Base-by-base conservation (phyloP, 805 yeast species). In the Teunomyces aglyptinius region DNA sequence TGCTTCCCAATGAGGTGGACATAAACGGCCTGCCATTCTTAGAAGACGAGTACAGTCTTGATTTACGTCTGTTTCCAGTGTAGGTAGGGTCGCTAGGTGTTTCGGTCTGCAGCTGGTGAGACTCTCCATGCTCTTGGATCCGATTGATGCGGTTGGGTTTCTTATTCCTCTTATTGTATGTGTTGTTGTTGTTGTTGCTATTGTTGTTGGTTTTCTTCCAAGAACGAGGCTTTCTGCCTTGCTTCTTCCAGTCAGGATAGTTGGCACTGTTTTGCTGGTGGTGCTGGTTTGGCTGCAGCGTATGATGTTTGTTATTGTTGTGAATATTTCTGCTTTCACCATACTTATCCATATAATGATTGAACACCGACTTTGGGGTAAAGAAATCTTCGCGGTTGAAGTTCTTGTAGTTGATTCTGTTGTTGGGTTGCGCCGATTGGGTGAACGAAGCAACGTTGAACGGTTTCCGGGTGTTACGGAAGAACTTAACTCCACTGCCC, bases 361-460 rank as follows among this genome's bases (percentile, higher is more conserved):
- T 80, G 56, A 82, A 78, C 5, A 82, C 85, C 20, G 90, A 81
- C 46, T 85, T 86, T 2, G 94, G 94, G 3, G 94, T 86, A 60
- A 85, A 86, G 54, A 77, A 83, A 59, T 86, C 92, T 55, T 82
- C 85, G 43, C 92, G 74, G 53, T 80, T 80, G 56, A 78, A 83
- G 42, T 61, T 66, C 41, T 51, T 54, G 32, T 50, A 48, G 27
- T 36, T 41, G 38, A 38, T 18, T 5, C 46, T 19, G 35, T 38
- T 43, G 33, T 19, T 27, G 24, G 28, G 19, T 10, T 40, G 26
- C 19, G 60, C 49, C 19, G 61, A 50, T 43, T 61, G 68, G 49
- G 55, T 75, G 56, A 78, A 83, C 8, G 85, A 80, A 27, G 87
- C 87, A 46, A 83, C 81, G 18, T 81, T 85, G 50, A 84, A 75